Evolutionary conservation across 176 grass and related monocot genomes (phyloP).

Genomic region (Musa acuminata): DNA sequence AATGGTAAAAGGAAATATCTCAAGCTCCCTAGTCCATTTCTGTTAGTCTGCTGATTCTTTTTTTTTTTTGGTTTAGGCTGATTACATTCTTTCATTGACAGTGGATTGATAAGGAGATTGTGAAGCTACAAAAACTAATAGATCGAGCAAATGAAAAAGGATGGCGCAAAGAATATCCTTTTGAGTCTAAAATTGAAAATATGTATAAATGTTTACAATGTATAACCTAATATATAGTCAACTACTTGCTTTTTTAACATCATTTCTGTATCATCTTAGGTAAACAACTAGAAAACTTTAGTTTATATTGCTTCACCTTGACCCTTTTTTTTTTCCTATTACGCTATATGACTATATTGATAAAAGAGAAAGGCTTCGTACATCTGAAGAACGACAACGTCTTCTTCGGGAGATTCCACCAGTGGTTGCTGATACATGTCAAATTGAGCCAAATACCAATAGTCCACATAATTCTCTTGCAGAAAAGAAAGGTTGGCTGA

Average conservation of each 20-base stretch:
- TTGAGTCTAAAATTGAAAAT: background rate
- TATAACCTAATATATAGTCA: background rate
- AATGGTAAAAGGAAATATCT: background rate
- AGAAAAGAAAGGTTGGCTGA: background rate
- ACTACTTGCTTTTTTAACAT: background rate
- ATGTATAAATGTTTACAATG: background rate
- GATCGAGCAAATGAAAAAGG: slow-evolving; percentile 48
- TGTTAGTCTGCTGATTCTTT: background rate
- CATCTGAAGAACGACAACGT: slow-evolving; percentile 50
- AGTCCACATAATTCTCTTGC: background rate
- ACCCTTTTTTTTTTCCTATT: slow-evolving; percentile 35
- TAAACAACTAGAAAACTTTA: background rate
- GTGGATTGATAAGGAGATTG: slow-evolving; percentile 67
- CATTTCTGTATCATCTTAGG: background rate
- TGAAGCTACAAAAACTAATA: slow-evolving; percentile 46
- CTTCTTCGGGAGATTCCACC: slow-evolving; percentile 55
- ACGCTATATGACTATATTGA: slow-evolving; percentile 43
- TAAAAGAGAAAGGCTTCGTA: slow-evolving; percentile 37
- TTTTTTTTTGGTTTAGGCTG: background rate
- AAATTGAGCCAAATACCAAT: slow-evolving; percentile 11
- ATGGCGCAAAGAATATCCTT: slow-evolving; percentile 77
- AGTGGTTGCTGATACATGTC: slow-evolving; percentile 37
- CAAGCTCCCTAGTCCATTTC: background rate
- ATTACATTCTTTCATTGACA: slow-evolving; percentile 33
- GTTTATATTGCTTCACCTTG: slow-evolving; percentile 35